Base-by-base conservation (phyloP, 2,329 filamentous ascomycete species). In the Tympanopsis confertula region DNA sequence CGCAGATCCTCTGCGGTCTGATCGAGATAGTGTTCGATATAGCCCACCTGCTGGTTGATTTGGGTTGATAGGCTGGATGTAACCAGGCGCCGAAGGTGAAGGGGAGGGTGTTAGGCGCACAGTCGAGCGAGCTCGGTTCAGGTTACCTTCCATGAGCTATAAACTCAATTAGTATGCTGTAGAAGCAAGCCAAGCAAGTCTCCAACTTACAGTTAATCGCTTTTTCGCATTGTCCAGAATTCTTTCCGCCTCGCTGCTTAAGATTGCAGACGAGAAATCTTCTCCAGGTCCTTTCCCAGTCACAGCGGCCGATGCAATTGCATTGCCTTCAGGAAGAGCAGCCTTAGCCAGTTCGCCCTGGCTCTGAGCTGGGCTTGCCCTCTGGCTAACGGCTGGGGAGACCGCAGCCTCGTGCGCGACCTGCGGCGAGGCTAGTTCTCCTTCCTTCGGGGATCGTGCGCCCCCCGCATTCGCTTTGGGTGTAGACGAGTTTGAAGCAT, bases 151-250 rank as follows among this genome's bases (percentile, higher is more conserved):
- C 76, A 83, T 82, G 38, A 77, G 68, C 75, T 79, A 50, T 20
- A 40, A 29, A 20, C 18, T n/a, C 12, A 12, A 24, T 41, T 29
- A 28, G 20, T 28, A 38, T 19, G 15, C n/a, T 22, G 20, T 13
- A 14, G 20, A 24, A 35, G 7, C 5, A 24, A 20, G n/a, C 39
- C 50, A 36, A 51, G 44, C 30, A 41, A 40, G 10, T 28, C 10
- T n/a, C 10, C 17, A 22, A 56, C 73, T 49, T 61, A 80, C 76
- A 52, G 77, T 80, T 38, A 84, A 60, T 42, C 77, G 62, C 54
- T 72, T 76, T 57, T 83, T 82, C 26, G 78, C 78, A 54, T 82
- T 81, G 35, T 78, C 74, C 35, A 83, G 61, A 49, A 82, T 82
- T 44, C 78, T 65, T 50, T 83, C 78, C 5, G 78, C 78, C 44